phyloP scores from a whole-genome alignment of 805 yeast species.

The Saturnispora quitensis region DNA sequence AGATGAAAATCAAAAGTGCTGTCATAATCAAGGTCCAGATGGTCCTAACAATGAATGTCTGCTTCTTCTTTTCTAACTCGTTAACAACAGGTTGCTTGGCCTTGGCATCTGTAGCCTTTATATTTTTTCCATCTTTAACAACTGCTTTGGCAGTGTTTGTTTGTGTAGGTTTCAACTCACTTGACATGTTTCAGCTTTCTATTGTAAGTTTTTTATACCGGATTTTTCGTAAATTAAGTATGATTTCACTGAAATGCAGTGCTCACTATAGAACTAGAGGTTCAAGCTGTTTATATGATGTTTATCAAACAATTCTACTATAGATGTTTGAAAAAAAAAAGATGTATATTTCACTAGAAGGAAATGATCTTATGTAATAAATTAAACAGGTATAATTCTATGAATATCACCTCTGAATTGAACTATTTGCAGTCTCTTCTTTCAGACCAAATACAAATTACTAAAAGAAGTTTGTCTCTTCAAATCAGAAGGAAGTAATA shows the following conservation, averaged over 20 bases:
- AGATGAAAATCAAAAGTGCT: conserved; percentile 52
- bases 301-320: neutral
- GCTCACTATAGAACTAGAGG: neutral
- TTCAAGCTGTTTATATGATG: neutral
- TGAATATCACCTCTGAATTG: neutral
- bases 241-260: neutral
- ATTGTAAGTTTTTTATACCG: neutral
- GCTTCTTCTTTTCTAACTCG: conserved; percentile 60
- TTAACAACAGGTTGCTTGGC: conserved; percentile 19
- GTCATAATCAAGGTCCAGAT: conserved; percentile 94
- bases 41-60: conserved; percentile 78
- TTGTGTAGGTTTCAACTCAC: neutral
- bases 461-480: neutral
- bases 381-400: neutral
- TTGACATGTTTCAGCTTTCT: neutral
- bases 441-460: neutral
- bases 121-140: neutral
- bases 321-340: neutral
- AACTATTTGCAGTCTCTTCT: neutral
- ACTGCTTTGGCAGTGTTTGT: neutral
- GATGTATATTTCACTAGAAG: neutral
- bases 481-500: neutral
- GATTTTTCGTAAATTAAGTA: neutral
- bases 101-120: conserved; percentile 1
- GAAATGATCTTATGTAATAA: neutral